These are phyloP conservation scores for Coniferiporia weirii DNA, from an alignment of 1,284 basidiomycete genomes.

Conservation along the genomic window DNA sequence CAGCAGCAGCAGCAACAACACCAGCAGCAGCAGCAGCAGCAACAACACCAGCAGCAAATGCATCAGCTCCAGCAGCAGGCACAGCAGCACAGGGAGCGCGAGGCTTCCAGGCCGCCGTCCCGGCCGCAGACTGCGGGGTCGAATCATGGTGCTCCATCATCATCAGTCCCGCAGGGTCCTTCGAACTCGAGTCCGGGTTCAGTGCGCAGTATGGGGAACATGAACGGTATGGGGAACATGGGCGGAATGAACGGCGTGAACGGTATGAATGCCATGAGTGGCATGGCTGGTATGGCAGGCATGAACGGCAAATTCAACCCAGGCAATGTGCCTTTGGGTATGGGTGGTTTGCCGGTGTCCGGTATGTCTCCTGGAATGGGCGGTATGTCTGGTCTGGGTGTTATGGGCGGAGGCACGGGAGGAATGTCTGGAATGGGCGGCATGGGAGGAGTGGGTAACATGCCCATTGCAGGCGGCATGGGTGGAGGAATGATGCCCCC, in stretches of 20 bases:
- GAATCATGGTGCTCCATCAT: constrained; percentile 4
- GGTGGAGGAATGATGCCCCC: constrained; percentile 27
- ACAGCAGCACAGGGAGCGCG: constrained; percentile 19
- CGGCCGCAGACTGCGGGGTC: constrained; percentile 15
- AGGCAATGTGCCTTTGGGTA: neutral
- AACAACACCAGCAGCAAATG: constrained; percentile 14
- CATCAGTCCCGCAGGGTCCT: constrained; percentile 5
- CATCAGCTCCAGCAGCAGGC: constrained; percentile 2
- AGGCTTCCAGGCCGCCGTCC: constrained; percentile 15
- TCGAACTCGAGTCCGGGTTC: neutral
- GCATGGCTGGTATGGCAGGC: neutral
- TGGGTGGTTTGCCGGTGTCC: constrained; percentile 11
- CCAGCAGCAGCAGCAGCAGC: constrained; percentile 22
- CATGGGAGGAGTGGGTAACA: neutral
- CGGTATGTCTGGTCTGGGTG: constrained; percentile 4
- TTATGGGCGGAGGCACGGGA: neutral
- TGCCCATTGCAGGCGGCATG: constrained; percentile 19
- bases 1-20: constrained; percentile 22
- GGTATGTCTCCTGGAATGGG: neutral
- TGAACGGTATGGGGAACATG: neutral
- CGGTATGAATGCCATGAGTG: neutral
- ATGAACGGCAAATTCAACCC: neutral
- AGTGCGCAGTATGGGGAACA: constrained; percentile 8
- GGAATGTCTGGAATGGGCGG: neutral
- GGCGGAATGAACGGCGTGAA: constrained; percentile 2